A percentile compares a stretch with the other conserved stretches of the same genome.
phyloP scores from a whole-genome alignment of 2,329 filamentous ascomycete species.

The Xylaria hypoxylon region DNA sequence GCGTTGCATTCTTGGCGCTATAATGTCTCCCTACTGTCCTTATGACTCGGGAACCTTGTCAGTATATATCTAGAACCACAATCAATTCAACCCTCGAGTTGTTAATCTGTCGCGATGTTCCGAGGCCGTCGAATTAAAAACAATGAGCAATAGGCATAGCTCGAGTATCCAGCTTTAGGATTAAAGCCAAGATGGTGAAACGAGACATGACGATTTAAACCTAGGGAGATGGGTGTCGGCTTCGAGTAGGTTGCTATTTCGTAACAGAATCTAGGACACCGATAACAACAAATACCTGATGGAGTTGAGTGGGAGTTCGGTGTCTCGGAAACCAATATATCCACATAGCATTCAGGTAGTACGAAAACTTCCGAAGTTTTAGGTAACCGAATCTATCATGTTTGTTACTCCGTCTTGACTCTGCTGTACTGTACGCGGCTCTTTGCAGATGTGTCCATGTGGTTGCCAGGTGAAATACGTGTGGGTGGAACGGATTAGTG shows the following conservation, averaged over 20 bases:
- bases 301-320: constrained; percentile 32
- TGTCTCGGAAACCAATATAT: constrained; percentile 33
- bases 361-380: background rate
- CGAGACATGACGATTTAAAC: constrained; percentile 7
- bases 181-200: background rate
- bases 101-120: background rate
- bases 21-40: constrained; percentile 28
- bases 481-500: too few species aligned
- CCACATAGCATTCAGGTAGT: constrained; percentile 18
- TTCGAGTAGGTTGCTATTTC: constrained; percentile 21
- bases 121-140: background rate
- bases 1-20: constrained; percentile 43
- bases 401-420: background rate
- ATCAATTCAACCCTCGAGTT: background rate
- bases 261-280: constrained; percentile 20
- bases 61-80: constrained; percentile 8
- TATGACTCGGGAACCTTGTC: background rate
- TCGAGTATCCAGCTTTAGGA: background rate
- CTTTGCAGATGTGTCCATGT: background rate
- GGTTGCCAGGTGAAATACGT: background rate
- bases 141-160: background rate
- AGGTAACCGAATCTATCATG: background rate
- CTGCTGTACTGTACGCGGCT: background rate
- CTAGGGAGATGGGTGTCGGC: background rate
- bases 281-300: constrained; percentile 23